Base-by-base conservation (phyloP, 768 basidiomycete species). In the Galerina marginata region DNA sequence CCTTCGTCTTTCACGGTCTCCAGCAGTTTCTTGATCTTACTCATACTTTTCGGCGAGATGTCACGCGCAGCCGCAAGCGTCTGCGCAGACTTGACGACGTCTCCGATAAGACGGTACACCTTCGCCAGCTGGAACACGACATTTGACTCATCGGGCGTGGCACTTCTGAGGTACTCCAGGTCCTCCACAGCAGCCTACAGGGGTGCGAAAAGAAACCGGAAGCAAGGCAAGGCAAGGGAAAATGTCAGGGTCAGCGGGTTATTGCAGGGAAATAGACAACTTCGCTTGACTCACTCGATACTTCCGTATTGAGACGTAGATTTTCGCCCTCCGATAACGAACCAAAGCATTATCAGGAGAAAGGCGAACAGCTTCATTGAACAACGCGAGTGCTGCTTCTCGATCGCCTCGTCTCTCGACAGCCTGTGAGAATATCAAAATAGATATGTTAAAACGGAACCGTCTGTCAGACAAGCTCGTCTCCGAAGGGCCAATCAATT, bases 111-210 rank as follows among this genome's bases (percentile, higher is more conserved):
- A 48, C 93, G 87, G 71, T 97, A 98, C 60, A 91, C 89, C 77
- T 91, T 92, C 26, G 95, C 97, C 15, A 99, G 86, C 75, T 98
- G 90, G 85, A 97, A 97, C 60, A 96, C 87, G 58, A 99, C 92
- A 77, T 98, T 98, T 55, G 95, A 91, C 79, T 99, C 97, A 70
- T 95, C 93, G 6, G 96, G 96, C 38, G 95, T 92, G 63, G 86
- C 79, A 72, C 86, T 87, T 65, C 89, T 84, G 54, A 99, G 84
- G 61, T 81, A 79, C 75, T 94, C 88, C 71, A 99, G 83, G 73
- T 95, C 93, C 61, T 83, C 73, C 45, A 94, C 83, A 16, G 96
- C 96, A 44, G 81, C 80, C 95, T 97, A 78, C 64, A 56, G 52
- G 63, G 45, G 59, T 56, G 54, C 39, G 47, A 64, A 45, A 43